A percentile compares a stretch with the other conserved stretches of the same genome.
Conservation (phyloP, 441 rosid species). For the Geranium incanum region DNA sequence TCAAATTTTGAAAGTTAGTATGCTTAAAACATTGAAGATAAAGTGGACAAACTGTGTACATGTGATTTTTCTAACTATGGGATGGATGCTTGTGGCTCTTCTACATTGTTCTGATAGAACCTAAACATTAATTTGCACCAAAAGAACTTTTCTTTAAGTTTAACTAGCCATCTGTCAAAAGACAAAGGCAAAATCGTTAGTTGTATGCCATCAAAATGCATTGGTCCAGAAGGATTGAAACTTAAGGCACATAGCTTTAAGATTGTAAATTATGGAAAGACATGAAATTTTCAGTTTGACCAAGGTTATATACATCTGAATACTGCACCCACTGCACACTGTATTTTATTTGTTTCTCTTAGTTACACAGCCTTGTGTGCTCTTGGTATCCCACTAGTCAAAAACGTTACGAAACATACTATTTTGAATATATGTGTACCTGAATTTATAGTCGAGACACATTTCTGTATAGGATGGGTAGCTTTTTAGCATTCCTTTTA, state of each 20-base stretch:
- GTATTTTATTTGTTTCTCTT: not conserved
- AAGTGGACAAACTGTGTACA: not conserved
- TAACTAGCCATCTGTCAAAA: not conserved
- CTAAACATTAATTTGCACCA: not conserved
- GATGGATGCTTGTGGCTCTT: not conserved
- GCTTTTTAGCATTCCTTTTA: not conserved
- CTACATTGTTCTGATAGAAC: not conserved
- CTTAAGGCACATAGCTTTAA: conserved; percentile 1
- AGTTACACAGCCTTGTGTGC: not conserved
- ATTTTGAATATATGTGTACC: not conserved
- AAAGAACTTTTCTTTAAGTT: not conserved
- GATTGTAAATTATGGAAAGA: no score
- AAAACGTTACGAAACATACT: not conserved
- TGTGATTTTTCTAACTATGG: not conserved
- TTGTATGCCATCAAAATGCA: conserved; percentile 6
- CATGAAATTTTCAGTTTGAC: not conserved
- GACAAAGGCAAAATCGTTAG: not conserved
- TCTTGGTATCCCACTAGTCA: conserved; percentile 1
- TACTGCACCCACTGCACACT: not conserved
- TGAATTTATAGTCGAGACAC: not conserved
- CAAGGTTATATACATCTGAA: not conserved
- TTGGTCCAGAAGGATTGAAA: not conserved
- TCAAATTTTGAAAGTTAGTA: not conserved
- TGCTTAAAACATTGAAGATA: not conserved
- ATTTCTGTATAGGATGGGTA: not conserved